Conservation (phyloP, 805 yeast genomes). For the Zygosaccharomyces bisporus region DNA sequence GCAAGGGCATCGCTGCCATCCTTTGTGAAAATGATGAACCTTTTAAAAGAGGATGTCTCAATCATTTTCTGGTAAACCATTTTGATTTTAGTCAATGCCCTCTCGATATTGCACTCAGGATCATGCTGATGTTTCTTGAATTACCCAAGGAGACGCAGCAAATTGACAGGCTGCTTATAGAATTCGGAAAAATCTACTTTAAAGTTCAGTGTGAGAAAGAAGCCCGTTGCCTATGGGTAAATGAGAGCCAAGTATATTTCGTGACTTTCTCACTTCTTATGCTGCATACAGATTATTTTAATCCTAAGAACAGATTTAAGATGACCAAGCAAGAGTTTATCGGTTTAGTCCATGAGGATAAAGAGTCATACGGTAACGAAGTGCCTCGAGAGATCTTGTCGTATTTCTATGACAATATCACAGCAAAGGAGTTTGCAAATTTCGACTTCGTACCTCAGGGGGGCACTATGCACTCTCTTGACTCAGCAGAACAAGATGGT, state of each 20-base stretch:
- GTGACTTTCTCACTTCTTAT: conserved; percentile 62
- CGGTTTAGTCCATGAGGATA: conserved; percentile 41
- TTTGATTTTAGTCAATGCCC: conserved; percentile 56
- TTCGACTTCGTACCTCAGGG: conserved; percentile 19
- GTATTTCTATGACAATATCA: conserved; percentile 66
- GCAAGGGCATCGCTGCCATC: conserved; percentile 32
- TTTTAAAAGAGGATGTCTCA: conserved; percentile 30
- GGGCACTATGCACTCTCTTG: conserved; percentile 1
- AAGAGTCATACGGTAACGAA: conserved; percentile 27
- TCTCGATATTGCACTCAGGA: conserved; percentile 60
- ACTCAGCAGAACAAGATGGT: conserved; percentile 6
- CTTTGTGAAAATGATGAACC: conserved; percentile 29
- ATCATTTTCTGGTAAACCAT: conserved; percentile 28
- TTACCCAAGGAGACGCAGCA: conserved; percentile 74
- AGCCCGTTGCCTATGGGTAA: conserved; percentile 30
- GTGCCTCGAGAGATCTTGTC: conserved; percentile 43
- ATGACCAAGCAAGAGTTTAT: conserved; percentile 64
- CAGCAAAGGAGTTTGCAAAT: conserved; percentile 50
- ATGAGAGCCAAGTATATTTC: conserved; percentile 55
- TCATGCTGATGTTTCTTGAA: conserved; percentile 52
- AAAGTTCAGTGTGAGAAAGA: conserved; percentile 25
- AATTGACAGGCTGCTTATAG: conserved; percentile 61
- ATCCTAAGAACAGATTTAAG: conserved; percentile 60
- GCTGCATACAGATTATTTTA: conserved; percentile 72
- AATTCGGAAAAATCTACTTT: conserved; percentile 52